A percentile compares a stretch with the other conserved stretches of the same genome.
These are phyloP conservation scores for Polychytrium aggregatum DNA, from an alignment of 192 early-diverging fungal genomes.

Conservation along the genomic window DNA sequence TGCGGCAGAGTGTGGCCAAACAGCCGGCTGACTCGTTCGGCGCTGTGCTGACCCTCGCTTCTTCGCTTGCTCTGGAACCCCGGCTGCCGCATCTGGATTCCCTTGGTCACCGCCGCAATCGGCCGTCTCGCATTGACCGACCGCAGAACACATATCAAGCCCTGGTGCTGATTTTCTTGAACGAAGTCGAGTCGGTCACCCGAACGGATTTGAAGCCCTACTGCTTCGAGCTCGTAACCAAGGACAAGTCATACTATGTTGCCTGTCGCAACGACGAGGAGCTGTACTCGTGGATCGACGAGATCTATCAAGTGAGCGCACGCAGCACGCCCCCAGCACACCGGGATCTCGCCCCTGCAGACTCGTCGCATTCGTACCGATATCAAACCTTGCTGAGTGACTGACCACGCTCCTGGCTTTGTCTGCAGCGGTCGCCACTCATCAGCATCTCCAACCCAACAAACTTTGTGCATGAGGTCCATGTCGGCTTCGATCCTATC, in stretches of 20 bases:
- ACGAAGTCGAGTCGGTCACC: constrained; percentile 78
- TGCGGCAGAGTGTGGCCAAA: too few species aligned
- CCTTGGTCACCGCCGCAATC: too few species aligned
- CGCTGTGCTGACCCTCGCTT: too few species aligned
- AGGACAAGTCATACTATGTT: constrained; percentile 87
- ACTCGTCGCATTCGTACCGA: too few species aligned
- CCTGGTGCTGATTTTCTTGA: constrained; percentile 79
- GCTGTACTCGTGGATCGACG: constrained; percentile 97
- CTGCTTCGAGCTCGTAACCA: constrained; percentile 89
- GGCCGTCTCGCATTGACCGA: background rate
- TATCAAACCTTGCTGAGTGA: background rate
- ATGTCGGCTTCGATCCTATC: constrained; percentile 44
- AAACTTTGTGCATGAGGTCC: constrained; percentile 79
- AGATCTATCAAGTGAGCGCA: constrained; percentile 71
- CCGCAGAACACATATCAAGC: constrained; percentile 73
- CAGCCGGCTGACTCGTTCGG: too few species aligned
- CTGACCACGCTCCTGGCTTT: background rate
- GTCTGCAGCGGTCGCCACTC: constrained; percentile 58
- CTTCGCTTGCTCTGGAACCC: too few species aligned
- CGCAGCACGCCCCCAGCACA: background rate
- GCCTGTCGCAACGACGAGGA: constrained; percentile 93
- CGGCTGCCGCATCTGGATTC: too few species aligned
- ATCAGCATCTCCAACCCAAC: constrained; percentile 73
- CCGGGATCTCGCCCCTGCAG: too few species aligned
- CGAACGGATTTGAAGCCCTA: constrained; percentile 85